Evolutionary conservation across 208 protist species (phyloP).

Genomic region (Ichthyophonus hoferi): DNA sequence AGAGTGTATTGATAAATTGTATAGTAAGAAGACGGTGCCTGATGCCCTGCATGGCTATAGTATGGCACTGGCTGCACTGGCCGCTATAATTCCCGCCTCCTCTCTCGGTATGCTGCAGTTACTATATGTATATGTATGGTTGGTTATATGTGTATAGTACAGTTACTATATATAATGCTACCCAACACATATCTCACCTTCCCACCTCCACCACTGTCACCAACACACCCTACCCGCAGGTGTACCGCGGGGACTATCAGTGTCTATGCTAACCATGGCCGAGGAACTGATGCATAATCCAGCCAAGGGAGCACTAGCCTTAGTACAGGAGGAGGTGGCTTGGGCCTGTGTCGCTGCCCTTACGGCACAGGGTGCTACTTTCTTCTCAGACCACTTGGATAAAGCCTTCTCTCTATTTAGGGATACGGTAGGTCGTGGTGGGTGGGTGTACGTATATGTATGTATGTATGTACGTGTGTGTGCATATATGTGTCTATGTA

Average conservation of each 20-base stretch:
- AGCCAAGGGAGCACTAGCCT: neutral
- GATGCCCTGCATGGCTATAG: constrained; percentile 4
- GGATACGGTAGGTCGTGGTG: neutral
- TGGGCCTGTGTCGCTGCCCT: neutral
- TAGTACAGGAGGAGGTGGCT: neutral
- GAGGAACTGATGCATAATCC: constrained; percentile 4
- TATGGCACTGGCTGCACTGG: neutral
- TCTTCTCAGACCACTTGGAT: neutral
- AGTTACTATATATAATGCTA: too few species aligned
- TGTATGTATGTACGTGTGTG: too few species aligned
- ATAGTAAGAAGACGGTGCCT: neutral
- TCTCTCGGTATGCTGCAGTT: neutral
- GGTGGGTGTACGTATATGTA: too few species aligned
- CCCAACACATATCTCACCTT: too few species aligned
- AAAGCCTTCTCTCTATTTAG: neutral
- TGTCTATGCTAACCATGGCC: constrained; percentile 15
- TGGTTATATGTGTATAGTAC: too few species aligned
- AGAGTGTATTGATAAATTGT: constrained; percentile 23
- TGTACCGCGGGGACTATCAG: neutral
- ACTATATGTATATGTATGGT: neutral
- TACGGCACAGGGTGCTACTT: neutral
- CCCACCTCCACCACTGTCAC: too few species aligned
- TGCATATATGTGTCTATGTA: too few species aligned
- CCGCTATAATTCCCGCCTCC: neutral
- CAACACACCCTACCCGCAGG: neutral